Base-by-base conservation (phyloP, 2,329 filamentous ascomycete species). In the Colletotrichum higginsianum region DNA sequence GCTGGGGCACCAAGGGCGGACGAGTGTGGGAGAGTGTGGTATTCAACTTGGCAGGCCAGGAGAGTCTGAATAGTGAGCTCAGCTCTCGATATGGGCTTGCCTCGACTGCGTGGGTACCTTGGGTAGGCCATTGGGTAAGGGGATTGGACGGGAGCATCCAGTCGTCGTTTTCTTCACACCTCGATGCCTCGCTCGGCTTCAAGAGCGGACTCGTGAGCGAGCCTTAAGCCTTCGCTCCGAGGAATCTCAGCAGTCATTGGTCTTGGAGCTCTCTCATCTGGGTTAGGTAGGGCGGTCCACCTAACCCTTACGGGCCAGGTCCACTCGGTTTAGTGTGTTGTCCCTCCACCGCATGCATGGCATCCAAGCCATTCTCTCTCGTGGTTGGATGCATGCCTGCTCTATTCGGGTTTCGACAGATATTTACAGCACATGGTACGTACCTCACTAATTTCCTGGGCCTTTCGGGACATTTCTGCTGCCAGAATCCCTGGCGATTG, bases 271-370 rank as follows among this genome's bases (percentile, higher is more conserved):
- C 52, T 50, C 52, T 42, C 49, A n/a, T 40, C 9, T 64, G 58
- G 65, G 57, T 62, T 46, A 62, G 50, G 56, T 55, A 11, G 35
- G 9, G 35, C 9, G 35, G 35, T 38, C 35, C 30, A n/a, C n/a
- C n/a, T n/a, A n/a, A n/a, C n/a, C 63, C 52, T 42, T 57, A 44
- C 23, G 47, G 61, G 40, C 15, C 47, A 55, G 42, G 35, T 55
- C 67, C 67, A 50, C 67, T 61, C 55, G 47, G 56, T 70, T 67
- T 70, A 70, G 67, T 61, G 56, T 61, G 40, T 35, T 66, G 46
- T 66, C 35, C 49, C 55, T 70, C 56, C 55, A 55, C 67, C 67
- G 49, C 62, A 70, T 67, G 67, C 67, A 70, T 70, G 67, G 55
- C 42, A 67, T 50, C 50, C 38, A 52, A 40, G 47, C 44, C 38